phyloP scores from a whole-genome alignment of 805 yeast species.

The Zygosaccharomyces lentus region DNA sequence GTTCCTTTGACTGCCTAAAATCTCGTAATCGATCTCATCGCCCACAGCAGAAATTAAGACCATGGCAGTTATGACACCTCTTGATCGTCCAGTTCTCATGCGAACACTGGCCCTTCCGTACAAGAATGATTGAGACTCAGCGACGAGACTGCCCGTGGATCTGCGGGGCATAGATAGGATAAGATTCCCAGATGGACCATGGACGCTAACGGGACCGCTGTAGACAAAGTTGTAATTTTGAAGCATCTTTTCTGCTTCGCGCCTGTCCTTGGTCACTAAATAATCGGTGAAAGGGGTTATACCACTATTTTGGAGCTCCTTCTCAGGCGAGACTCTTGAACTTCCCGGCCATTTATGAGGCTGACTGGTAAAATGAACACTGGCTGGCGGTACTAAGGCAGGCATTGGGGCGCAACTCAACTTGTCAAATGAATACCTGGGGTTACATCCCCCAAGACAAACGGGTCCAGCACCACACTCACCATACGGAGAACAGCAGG shows the following conservation, averaged over 20 bases:
- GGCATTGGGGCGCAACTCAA: constrained; percentile 84
- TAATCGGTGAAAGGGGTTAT: constrained; percentile 29
- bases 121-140: constrained; percentile 75
- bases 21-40: constrained; percentile 90
- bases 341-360: constrained; percentile 9
- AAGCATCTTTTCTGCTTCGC: constrained; percentile 59
- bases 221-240: constrained; percentile 60
- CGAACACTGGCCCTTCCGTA: constrained; percentile 71
- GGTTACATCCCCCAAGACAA: constrained; percentile 89
- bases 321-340: neutral
- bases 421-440: constrained; percentile 58
- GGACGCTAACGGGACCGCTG: constrained; percentile 49
- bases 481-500: constrained; percentile 90
- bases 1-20: constrained; percentile 67
- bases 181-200: constrained; percentile 42
- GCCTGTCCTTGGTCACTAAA: constrained; percentile 28
- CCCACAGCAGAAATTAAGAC: constrained; percentile 78
- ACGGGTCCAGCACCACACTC: constrained; percentile 68
- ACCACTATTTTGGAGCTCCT: constrained; percentile 18
- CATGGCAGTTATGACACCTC: constrained; percentile 81
- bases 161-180: constrained; percentile 76
- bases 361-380: constrained; percentile 11
- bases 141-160: constrained; percentile 70
- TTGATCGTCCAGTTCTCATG: constrained; percentile 65
- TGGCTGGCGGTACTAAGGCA: constrained; percentile 41